phyloP scores from a whole-genome alignment of 1,284 basidiomycete species.

The Fomes fomentarius region DNA sequence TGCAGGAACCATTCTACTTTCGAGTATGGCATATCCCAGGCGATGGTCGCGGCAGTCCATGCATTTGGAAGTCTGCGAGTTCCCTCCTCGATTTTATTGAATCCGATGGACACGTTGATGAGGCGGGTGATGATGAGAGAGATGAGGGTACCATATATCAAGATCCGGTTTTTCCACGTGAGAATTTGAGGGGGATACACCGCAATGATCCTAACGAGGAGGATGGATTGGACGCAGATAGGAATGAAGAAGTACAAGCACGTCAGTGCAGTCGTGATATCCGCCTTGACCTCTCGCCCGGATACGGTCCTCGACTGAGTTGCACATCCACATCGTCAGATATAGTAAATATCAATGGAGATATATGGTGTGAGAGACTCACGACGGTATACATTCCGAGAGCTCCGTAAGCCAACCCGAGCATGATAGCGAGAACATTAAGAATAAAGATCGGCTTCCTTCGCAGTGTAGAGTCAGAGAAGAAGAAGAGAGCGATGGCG shows the following conservation, averaged over 20 bases:
- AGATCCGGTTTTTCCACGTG: not conserved
- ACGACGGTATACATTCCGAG: constrained; percentile 3
- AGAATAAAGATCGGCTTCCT: constrained; percentile 31
- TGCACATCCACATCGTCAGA: too few species aligned
- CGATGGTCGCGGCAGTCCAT: not conserved
- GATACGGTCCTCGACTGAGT: not conserved
- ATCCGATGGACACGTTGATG: not conserved
- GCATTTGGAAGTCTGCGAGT: too few species aligned
- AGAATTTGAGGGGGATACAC: constrained; percentile 22
- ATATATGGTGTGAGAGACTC: not conserved
- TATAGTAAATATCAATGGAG: not conserved
- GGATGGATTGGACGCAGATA: constrained; percentile 25
- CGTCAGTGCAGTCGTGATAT: constrained; percentile 2
- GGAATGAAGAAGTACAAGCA: constrained; percentile 15
- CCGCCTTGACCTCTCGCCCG: not conserved
- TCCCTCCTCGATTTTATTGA: not conserved
- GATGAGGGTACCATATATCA: constrained; percentile 3
- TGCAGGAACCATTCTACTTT: constrained; percentile 34
- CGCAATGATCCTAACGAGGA: constrained; percentile 29
- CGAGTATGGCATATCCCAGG: not conserved
- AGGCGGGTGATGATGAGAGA: not conserved
- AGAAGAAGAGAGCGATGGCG: constrained; percentile 27
- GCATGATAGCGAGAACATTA: constrained; percentile 25
- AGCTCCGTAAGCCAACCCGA: constrained; percentile 14
- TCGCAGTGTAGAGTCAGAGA: constrained; percentile 23